Evolutionary conservation across 371 early-diverging fungal species (phyloP), one percentile per base, ranked within the genome.

Genomic region (Rhizopus sp.): DNA sequence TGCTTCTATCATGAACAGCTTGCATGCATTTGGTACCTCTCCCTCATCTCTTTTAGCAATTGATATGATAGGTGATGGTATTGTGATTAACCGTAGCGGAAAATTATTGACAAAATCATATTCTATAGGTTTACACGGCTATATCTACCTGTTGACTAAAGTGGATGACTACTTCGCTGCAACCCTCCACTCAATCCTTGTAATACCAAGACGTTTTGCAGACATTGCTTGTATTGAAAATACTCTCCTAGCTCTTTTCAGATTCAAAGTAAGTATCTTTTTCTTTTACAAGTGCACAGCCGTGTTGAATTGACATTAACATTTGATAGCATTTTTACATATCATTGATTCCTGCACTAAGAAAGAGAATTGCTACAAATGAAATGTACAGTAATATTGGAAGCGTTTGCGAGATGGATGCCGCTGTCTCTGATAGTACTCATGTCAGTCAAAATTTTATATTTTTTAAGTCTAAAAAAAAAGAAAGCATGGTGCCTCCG

Each of bases 121-220:
- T 41, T 29, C 29, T 50, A 32, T 57, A 50, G 40, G 58, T 50
- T 50, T 50, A 37, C 42, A 55, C 16, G 55, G 46, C 55, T 55
- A 55, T 37, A 55, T 55, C 12, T 47, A 47, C 34, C 44, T 44
- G 17, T 33, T 55, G 41, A 38, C 48, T 13, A 47, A 55, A 38
- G 39, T 47, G 45, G 47, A 55, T 55, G 34, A 55, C 37, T 47
- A 38, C 47, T 47, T 55, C 46, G 42, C 17, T 55, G 38, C 55
- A 31, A 38, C 47, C 32, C 33, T 34, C 33, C 34, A 44, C 16
- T 46, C 45, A 44, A 44, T 44, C 10, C 34, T 55, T 34, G 47
- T 58, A 38, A 57, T 57, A 57, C 57, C 57, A 32, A 57, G 50
- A 57, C 40, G 57, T 50, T 57, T 50, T 33, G 30, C 57, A 32